Evolutionary conservation across 768 basidiomycete species (phyloP), one percentile per base, ranked within the genome.

Genomic region (Termitomyces heimii): DNA sequence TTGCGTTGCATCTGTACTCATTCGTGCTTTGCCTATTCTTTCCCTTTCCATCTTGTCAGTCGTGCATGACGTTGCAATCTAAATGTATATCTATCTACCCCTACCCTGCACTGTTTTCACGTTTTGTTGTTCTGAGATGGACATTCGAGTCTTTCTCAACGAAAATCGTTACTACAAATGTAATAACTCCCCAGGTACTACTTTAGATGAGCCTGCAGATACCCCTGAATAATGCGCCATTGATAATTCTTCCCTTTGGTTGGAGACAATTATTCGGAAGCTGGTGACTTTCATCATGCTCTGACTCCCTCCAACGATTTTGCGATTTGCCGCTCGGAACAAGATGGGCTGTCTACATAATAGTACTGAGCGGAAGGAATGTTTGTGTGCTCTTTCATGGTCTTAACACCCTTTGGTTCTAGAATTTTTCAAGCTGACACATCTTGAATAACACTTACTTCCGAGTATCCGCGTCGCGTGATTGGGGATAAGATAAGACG

Each of bases 121-220:
- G 16, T 26, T 51, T n/a, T 16, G 24, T 52, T 52, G 26, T 40
- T 28, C 28, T 3, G 37, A 40, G 51, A 28, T 12, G 10, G 39
- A 20, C 39, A 40, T n/a, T 28, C 10, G 31, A 48, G n/a, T 48
- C 18, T 5, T 29, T 47, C 9, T 43, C 42, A 2, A 32, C 29
- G 39, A 39, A 52, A 28, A 39, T 39, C 39, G 50, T 39, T 10
- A 26, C 50, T 52, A 52, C 37, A 13, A 29, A 29, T 52, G 51
- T 52, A 52, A 52, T 52, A 40, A 51, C 50, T 37, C 24, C 18
- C 24, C 6, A 39, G n/a, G n/a, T 40, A 40, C 39, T 52, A 40
- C n/a, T 52, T 13, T 40, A 52, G 51, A 52, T 52, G 26, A 52
- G 37, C n/a, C 8, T 43, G 42, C 51, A 52, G 37, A 52, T 54